phyloP scores from a whole-genome alignment of 306 rosid species.

The Hippophae rhamnoides region DNA sequence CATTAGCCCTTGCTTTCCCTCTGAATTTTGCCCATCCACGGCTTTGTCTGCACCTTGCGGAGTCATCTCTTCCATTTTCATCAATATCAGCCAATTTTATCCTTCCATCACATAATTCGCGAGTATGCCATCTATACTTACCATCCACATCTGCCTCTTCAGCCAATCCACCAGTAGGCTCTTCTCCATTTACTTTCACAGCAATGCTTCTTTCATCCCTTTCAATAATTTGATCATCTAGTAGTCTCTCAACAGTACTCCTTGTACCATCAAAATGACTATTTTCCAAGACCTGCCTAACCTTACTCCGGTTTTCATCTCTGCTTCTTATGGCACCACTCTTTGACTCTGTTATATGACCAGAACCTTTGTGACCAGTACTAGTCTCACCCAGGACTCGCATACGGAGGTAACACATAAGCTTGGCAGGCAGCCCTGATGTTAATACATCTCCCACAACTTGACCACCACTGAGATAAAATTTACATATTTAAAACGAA shows the following conservation, averaged over 20 bases:
- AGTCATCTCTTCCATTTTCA: conserved; percentile 67
- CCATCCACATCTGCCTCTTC: conserved; percentile 47
- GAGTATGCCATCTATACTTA: conserved; percentile 56
- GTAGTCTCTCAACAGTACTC: conserved; percentile 49
- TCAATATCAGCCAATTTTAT: conserved; percentile 55
- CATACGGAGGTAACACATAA: conserved; percentile 86
- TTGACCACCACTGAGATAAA: conserved; percentile 52
- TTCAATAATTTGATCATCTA: conserved; percentile 53
- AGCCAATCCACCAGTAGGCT: conserved; percentile 41
- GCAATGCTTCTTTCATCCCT: conserved; percentile 25
- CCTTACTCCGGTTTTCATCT: conserved; percentile 70
- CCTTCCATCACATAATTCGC: conserved; percentile 62
- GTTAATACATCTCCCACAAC: conserved; percentile 89
- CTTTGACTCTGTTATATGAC: conserved; percentile 51
- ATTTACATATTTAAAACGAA: not conserved
- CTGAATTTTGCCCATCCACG: conserved; percentile 61
- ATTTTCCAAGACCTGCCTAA: conserved; percentile 63
- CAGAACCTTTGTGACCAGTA: conserved; percentile 57
- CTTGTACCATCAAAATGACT: conserved; percentile 59
- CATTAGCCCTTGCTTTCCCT: conserved; percentile 72
- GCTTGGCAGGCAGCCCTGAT: conserved; percentile 83
- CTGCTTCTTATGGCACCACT: conserved; percentile 42
- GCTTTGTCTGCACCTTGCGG: conserved; percentile 61
- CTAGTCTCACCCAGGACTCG: conserved; percentile 80
- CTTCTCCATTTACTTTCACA: conserved; percentile 46